Base-by-base conservation (phyloP, 257 asterid species). In the Gynochthodes officinalis region DNA sequence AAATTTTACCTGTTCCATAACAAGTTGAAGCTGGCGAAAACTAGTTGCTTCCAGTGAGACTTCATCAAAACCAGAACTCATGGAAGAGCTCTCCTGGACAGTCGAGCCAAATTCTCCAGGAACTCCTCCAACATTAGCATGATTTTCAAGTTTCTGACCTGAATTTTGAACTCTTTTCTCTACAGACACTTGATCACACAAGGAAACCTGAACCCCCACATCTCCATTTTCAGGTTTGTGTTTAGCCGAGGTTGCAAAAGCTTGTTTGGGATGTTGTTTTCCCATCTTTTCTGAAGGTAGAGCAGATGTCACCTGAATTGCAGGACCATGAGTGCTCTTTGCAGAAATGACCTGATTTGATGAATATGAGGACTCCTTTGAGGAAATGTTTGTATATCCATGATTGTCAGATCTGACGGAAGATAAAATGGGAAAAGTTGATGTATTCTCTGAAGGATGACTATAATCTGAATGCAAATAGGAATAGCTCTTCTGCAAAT, bases 1-100 rank as follows among this genome's bases (percentile, higher is more conserved):
- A 9, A 46, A n/a, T 28, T 72, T 73, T 91, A 94, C 97, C 97
- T 85, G 89, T 79, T 84, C 89, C 91, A 82, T 82, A 69, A 85
- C 92, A 64, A 77, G 88, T 82, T 86, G 94, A 82, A 91, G 96
- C 85, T 91, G 94, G 80, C 70, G 83, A 84, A 91, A 86, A 79
- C 94, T 82, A 39, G 85, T 83, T 11, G 91, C 94, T 77, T 86
- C 95, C 61, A 67, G 78, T 60, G 92, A 84, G 79, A 71, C 77
- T 70, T 85, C 90, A 82, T 85, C 76, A 73, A 78, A 60, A 52
- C 78, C 88, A 42, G 87, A 73, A 80, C 79, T 85, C 84, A 67
- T 72, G 0, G 84, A 78, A 52, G 87, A 84, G 75, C 88, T 74
- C 69, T 84, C 96, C 57, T 74, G 93, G 64, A 61, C 48, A 63